Evolutionary conservation across 2,329 filamentous ascomycete species (phyloP), one percentile per base, ranked within the genome.

Genomic region (Colletotrichum navitas): DNA sequence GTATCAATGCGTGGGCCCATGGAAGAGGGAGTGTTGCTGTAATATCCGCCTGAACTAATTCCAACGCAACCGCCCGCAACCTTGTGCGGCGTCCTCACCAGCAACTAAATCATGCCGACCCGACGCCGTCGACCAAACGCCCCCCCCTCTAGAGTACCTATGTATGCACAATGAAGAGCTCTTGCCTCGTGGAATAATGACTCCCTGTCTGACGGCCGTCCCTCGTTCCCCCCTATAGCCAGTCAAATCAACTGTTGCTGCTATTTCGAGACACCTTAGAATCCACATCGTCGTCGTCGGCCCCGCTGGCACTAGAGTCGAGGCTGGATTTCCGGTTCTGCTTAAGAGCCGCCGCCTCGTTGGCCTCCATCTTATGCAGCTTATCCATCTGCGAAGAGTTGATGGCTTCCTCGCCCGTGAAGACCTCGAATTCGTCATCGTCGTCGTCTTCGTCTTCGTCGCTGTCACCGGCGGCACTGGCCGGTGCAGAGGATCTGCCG

Each of bases 351-450:
- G 83, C 85, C 16, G 88, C 88, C 76, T 90, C 88, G 68, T 85
- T 86, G 2, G 88, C 85, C 74, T 90, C 88, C 88, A 90, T 90
- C 75, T 85, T 83, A 76, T 89, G 88, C 21, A 90, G 81, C 64
- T 85, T 86, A 68, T 88, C 83, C 78, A 88, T 87, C 74, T 85
- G 82, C 75, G 86, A 81, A 70, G 84, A 82, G 70, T 83, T 80
- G 14, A 87, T 76, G 3, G 83, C 79, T 71, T 86, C 78, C 59
- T 80, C 76, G 61, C 79, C 82, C 1, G 81, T 74, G 5, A 79
- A 75, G n/a, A 80, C 79, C 74, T 86, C 80, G 62, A 85, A 83
- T 70, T 85, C 83, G 72, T 82, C 81, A 58, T 84, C 80, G 63
- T 82, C 79, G 47, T 83, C 78, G 32, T 82, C 78, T 72, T 69